Percentiles rank a stretch among this genome's conserved stretches.
phyloP scores from a whole-genome alignment of 169 alveolate genomes.

The Plasmodium yoelii region DNA sequence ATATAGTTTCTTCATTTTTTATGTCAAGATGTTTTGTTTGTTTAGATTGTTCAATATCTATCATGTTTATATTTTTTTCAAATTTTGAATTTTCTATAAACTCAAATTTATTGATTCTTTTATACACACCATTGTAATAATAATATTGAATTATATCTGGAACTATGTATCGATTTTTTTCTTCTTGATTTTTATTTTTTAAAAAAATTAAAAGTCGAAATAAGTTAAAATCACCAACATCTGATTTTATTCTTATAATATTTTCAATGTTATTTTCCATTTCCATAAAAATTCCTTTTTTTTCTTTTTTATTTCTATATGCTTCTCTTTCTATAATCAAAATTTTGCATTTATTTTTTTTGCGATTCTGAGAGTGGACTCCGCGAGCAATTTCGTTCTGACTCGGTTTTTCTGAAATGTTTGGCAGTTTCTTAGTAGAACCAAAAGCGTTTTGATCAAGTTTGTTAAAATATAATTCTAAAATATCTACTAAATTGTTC shows the following conservation, averaged over 20 bases:
- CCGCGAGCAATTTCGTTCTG: no score
- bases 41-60: neutral
- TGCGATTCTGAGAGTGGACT: no score
- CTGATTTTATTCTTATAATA: constrained; percentile 35
- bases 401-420: no score
- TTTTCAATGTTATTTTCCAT: constrained; percentile 21
- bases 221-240: constrained; percentile 37
- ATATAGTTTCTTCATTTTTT: neutral
- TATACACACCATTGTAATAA: constrained; percentile 32
- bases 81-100: neutral
- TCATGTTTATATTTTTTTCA: no score
- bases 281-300: constrained; percentile 57
- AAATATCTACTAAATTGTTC: constrained; percentile 20
- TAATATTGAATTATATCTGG: constrained; percentile 40
- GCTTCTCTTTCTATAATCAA: constrained; percentile 54
- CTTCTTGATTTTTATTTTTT: constrained; percentile 1
- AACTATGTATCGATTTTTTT: neutral
- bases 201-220: constrained; percentile 4
- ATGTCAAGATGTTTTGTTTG: neutral
- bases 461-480: neutral
- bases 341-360: constrained; percentile 25
- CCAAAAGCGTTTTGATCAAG: no score
- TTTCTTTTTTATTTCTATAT: constrained; percentile 58
- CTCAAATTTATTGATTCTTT: neutral
- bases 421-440: no score